Percentiles rank a stretch among this genome's conserved stretches.
Evolutionary conservation across 768 basidiomycete genomes (phyloP).

Genomic region (Kwoniella dejecticola): DNA sequence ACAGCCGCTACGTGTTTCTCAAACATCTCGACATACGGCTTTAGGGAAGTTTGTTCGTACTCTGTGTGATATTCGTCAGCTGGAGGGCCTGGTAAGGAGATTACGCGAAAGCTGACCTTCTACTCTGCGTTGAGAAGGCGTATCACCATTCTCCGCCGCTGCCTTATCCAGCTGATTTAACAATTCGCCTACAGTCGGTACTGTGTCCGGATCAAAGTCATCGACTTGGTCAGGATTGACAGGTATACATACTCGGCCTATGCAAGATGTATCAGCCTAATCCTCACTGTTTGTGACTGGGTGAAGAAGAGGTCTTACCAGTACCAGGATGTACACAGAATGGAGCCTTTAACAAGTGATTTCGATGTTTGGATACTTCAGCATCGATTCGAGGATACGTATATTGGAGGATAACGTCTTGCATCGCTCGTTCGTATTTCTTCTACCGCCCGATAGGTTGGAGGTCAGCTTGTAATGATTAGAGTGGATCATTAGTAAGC

Average conservation of each 20-base stretch:
- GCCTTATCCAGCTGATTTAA: slow-evolving; percentile 71
- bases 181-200: slow-evolving; percentile 86
- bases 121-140: slow-evolving; percentile 8
- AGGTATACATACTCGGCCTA: slow-evolving; percentile 89
- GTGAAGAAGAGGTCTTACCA: slow-evolving; percentile 48
- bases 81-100: neutral
- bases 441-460: slow-evolving; percentile 26
- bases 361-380: slow-evolving; percentile 95
- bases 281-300: neutral
- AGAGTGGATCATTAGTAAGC: neutral
- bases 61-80: slow-evolving; percentile 58
- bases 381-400: slow-evolving; percentile 95
- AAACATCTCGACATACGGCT: slow-evolving; percentile 84
- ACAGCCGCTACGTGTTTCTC: slow-evolving; percentile 67
- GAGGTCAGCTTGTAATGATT: neutral
- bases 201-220: slow-evolving; percentile 76
- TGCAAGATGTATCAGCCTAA: neutral
- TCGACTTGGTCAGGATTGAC: slow-evolving; percentile 75
- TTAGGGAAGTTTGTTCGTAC: slow-evolving; percentile 84
- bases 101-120: slow-evolving; percentile 43
- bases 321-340: slow-evolving; percentile 98
- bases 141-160: slow-evolving; percentile 23
- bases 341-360: slow-evolving; percentile 95
- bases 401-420: slow-evolving; percentile 89
- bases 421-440: slow-evolving; percentile 62